These are phyloP conservation scores for Xerocomus spinulosus DNA, from an alignment of 768 basidiomycete species.

Conservation along the genomic window DNA sequence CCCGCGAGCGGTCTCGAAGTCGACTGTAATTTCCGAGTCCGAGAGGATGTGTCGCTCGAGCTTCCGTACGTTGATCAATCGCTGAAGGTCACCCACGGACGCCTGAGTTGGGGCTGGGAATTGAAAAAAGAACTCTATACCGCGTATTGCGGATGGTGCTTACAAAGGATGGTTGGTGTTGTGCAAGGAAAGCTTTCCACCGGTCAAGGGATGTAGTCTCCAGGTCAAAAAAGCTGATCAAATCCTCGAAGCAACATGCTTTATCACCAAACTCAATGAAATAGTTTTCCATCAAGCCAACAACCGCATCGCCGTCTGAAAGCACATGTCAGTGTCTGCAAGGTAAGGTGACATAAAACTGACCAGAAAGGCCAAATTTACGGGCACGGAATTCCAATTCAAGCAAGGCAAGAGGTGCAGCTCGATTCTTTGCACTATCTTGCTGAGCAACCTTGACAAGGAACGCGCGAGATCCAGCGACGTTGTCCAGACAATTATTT, in stretches of 20 bases:
- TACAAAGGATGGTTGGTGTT: conserved; percentile 47
- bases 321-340: conserved; percentile 1
- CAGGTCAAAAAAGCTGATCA: conserved; percentile 60
- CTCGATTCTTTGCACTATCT: conserved; percentile 71
- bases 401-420: conserved; percentile 65
- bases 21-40: conserved; percentile 46
- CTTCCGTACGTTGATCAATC: conserved; percentile 72
- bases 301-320: conserved; percentile 44
- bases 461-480: conserved; percentile 45
- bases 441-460: conserved; percentile 54
- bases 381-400: conserved; percentile 67
- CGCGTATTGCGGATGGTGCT: conserved; percentile 20
- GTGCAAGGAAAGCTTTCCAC: conserved; percentile 54
- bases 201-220: conserved; percentile 41
- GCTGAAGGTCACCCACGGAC: conserved; percentile 51
- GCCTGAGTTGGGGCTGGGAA: conserved; percentile 34
- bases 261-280: conserved; percentile 73
- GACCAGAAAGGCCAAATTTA: conserved; percentile 43
- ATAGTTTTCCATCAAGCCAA: conserved; percentile 58
- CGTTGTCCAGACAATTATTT: conserved; percentile 34
- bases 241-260: conserved; percentile 83
- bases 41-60: conserved; percentile 59
- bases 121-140: conserved; percentile 16
- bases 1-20: conserved; percentile 52
- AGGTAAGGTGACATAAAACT: conserved; percentile 5